Evolutionary conservation across 2,329 filamentous ascomycete species (phyloP).

Genomic region (Cordyceps cicadae): DNA sequence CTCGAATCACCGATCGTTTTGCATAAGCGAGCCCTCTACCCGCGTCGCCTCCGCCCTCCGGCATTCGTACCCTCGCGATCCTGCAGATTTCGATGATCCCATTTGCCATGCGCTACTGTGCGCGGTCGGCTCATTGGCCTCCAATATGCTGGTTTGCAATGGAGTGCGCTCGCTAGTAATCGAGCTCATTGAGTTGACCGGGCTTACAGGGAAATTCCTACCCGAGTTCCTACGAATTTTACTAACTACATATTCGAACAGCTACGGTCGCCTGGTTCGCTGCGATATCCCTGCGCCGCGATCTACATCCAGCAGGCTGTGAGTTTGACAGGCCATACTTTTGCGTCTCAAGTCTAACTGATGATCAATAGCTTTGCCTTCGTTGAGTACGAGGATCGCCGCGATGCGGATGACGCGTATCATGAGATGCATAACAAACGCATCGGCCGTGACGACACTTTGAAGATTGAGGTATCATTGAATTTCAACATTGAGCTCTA

Average conservation of each 20-base stretch:
- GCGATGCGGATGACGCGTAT: slow-evolving; percentile 97
- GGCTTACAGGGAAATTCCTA: background rate
- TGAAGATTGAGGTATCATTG: slow-evolving; percentile 87
- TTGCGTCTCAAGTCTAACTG: background rate
- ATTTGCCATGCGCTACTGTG: background rate
- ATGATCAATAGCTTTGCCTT: slow-evolving; percentile 68
- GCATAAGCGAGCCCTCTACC: slow-evolving; percentile 27
- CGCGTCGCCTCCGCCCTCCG: slow-evolving; percentile 7
- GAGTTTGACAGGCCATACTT: slow-evolving; percentile 37
- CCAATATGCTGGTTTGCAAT: background rate
- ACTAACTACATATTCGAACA: slow-evolving; percentile 41
- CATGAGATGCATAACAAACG: slow-evolving; percentile 99
- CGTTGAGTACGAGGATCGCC: slow-evolving; percentile 97
- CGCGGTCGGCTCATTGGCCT: background rate
- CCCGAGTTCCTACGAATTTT: slow-evolving; percentile 25
- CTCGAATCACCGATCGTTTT: slow-evolving; percentile 26
- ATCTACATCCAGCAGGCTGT: slow-evolving; percentile 91
- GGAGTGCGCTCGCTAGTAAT: slow-evolving; percentile 5
- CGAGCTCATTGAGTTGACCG: slow-evolving; percentile 5
- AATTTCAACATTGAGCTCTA: slow-evolving; percentile 19
- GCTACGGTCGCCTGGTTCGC: slow-evolving; percentile 94
- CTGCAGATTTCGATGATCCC: background rate
- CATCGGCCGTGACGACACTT: slow-evolving; percentile 83
- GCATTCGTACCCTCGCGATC: slow-evolving; percentile 3
- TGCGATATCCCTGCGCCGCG: slow-evolving; percentile 97